phyloP scores from a whole-genome alignment of 495 filamentous ascomycete species.

The Neurospora terricola region DNA sequence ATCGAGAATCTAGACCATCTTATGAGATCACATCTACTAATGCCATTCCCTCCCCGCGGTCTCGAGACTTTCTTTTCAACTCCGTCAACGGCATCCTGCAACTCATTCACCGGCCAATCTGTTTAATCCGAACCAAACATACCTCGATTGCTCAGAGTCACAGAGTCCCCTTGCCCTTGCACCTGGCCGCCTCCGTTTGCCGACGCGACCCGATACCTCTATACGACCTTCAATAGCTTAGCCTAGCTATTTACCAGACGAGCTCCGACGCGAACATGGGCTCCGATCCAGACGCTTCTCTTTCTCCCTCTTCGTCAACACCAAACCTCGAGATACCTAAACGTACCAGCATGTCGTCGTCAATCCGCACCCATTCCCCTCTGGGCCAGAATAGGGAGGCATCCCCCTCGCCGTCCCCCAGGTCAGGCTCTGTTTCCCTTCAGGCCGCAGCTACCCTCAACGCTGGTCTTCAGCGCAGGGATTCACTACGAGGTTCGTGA shows the following conservation, averaged over 20 bases:
- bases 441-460: conserved; percentile 62
- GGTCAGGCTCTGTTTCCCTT: conserved; percentile 53
- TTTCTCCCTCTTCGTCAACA: conserved; percentile 13
- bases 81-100: not conserved
- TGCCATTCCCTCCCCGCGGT: not conserved
- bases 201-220: not conserved
- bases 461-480: conserved; percentile 55
- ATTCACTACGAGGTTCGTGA: conserved; percentile 42
- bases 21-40: not conserved
- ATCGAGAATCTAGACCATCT: not conserved
- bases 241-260: not conserved
- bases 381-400: conserved; percentile 17
- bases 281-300: not conserved
- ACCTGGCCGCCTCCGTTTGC: not conserved
- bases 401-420: conserved; percentile 43
- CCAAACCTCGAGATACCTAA: conserved; percentile 6
- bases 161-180: not conserved
- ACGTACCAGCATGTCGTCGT: conserved; percentile 19
- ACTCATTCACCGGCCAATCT: not conserved
- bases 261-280: not conserved
- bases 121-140: not conserved
- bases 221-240: not conserved
- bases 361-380: conserved; percentile 34
- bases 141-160: not conserved
- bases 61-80: not conserved